phyloP scores from a whole-genome alignment of 805 yeast genomes.

The Metschnikowia baotianmanensis region DNA sequence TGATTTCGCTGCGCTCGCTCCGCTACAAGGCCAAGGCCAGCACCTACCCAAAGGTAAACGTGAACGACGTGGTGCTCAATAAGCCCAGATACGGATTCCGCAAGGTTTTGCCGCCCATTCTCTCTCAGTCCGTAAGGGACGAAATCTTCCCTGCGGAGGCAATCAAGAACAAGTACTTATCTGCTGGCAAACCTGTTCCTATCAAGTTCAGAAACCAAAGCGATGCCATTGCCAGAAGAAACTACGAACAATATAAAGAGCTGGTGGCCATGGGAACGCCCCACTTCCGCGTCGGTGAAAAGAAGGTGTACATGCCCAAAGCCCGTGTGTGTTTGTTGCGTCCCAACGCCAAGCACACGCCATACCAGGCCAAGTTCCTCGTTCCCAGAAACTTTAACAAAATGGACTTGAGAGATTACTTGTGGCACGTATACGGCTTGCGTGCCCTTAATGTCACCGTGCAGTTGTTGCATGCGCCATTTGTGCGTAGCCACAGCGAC shows the following conservation, averaged over 20 bases:
- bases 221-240: conserved; percentile 38
- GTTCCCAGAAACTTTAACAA: conserved; percentile 94
- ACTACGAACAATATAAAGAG: conserved; percentile 40
- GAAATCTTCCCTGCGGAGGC: conserved; percentile 40
- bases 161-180: conserved; percentile 32
- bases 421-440: conserved; percentile 85
- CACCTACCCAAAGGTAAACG: conserved; percentile 40
- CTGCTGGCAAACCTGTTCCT: conserved; percentile 43
- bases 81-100: conserved; percentile 41
- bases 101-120: conserved; percentile 35
- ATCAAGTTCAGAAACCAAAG: conserved; percentile 35
- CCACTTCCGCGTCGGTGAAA: conserved; percentile 81
- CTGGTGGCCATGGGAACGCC: conserved; percentile 63
- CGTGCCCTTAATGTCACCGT: conserved; percentile 87
- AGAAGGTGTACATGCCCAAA: conserved; percentile 76
- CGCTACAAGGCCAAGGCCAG: conserved; percentile 32
- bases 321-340: conserved; percentile 78
- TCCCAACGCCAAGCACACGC: conserved; percentile 95
- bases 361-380: conserved; percentile 93
- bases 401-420: conserved; percentile 89
- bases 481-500: conserved; percentile 50
- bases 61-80: conserved; percentile 36
- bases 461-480: conserved; percentile 74
- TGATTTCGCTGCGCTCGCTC: conserved; percentile 16
- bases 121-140: conserved; percentile 39